phyloP scores from a whole-genome alignment of 2,329 filamentous ascomycete species.

The Triangularia verruculosa region DNA sequence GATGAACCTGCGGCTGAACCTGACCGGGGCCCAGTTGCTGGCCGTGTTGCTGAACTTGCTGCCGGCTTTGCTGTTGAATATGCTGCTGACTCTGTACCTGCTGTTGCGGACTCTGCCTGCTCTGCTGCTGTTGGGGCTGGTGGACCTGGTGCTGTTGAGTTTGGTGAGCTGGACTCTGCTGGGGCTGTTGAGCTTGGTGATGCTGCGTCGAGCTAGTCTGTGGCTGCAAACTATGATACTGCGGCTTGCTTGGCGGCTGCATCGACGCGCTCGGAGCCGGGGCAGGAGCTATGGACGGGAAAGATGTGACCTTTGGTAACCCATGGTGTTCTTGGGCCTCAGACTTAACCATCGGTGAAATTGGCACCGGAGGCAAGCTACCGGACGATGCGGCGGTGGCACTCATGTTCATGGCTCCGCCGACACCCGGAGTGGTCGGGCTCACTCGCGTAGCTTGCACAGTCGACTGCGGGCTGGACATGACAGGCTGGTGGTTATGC shows the following conservation, averaged over 20 bases:
- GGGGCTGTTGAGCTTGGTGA: slow-evolving; percentile 16
- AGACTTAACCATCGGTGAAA: slow-evolving; percentile 23
- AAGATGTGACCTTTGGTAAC: slow-evolving; percentile 17
- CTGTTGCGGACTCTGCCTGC: slow-evolving; percentile 8
- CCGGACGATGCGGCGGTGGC: neutral
- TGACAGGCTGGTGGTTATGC: slow-evolving; percentile 31
- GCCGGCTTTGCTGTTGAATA: slow-evolving; percentile 2
- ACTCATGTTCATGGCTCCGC: neutral
- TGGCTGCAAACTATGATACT: slow-evolving; percentile 16
- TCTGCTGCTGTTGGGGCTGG: slow-evolving; percentile 16
- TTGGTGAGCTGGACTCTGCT: too few species aligned
- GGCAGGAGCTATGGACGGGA: slow-evolving; percentile 27
- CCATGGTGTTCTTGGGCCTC: slow-evolving; percentile 23
- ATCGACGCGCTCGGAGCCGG: slow-evolving; percentile 5
- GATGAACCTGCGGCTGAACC: neutral
- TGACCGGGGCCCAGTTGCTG: slow-evolving; percentile 7
- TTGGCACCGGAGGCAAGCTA: slow-evolving; percentile 14
- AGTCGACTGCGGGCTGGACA: slow-evolving; percentile 12
- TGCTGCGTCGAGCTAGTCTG: slow-evolving; percentile 9
- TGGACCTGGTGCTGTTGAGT: slow-evolving; percentile 12
- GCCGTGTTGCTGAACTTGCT: slow-evolving; percentile 10
- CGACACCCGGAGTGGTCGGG: slow-evolving; percentile 15
- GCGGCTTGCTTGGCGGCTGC: slow-evolving; percentile 16
- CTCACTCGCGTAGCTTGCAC: slow-evolving; percentile 14
- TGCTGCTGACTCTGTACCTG: slow-evolving; percentile 14